Conservation (phyloP, 768 basidiomycete genomes). For the Lentinus tigrinus region DNA sequence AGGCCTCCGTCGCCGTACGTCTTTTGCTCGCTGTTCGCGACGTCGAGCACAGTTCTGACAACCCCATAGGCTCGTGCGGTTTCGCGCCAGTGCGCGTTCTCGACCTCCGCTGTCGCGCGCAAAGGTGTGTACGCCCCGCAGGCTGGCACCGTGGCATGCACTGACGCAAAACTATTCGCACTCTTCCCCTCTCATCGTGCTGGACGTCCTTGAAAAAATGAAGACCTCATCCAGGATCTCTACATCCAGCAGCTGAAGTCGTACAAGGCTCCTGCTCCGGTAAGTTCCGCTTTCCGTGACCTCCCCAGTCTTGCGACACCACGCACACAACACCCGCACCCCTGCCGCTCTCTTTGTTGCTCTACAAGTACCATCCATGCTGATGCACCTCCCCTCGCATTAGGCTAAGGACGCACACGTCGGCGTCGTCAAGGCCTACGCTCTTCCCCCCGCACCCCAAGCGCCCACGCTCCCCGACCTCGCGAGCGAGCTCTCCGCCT, state of each 20-base stretch:
- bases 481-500: constrained; percentile 83
- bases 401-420: constrained; percentile 92
- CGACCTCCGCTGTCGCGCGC: constrained; percentile 57
- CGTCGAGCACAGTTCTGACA: background rate
- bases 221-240: constrained; percentile 91
- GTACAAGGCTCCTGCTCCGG: constrained; percentile 77
- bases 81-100: constrained; percentile 54
- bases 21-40: constrained; percentile 2
- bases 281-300: constrained; percentile 39
- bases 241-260: constrained; percentile 88
- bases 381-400: background rate
- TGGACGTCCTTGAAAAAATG: background rate
- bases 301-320: too few species aligned
- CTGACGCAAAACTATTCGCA: constrained; percentile 23
- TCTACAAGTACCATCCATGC: too few species aligned
- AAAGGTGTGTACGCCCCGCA: constrained; percentile 50
- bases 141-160: constrained; percentile 21
- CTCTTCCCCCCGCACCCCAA: constrained; percentile 70
- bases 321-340: background rate
- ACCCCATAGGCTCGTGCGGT: constrained; percentile 48
- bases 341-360: too few species aligned
- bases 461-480: constrained; percentile 82
- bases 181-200: background rate
- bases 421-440: constrained; percentile 80
- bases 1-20: constrained; percentile 51